phyloP scores from a whole-genome alignment of 1,284 basidiomycete species.

The Malassezia caprae region DNA sequence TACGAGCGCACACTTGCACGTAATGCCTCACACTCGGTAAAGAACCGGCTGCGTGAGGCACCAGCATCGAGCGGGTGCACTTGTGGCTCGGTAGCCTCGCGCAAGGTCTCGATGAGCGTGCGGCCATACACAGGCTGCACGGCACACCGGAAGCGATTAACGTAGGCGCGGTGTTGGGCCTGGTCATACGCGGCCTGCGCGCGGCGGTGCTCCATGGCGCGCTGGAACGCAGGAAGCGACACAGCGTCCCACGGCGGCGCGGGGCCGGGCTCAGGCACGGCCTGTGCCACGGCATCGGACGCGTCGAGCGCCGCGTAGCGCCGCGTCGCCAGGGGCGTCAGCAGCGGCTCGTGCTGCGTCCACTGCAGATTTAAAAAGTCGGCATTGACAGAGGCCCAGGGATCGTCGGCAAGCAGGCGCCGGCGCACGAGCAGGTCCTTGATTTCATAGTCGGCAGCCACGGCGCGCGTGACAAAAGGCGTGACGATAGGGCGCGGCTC shows the following conservation, averaged over 20 bases:
- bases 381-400: constrained; percentile 55
- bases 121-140: constrained; percentile 57
- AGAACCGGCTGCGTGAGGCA: constrained; percentile 42
- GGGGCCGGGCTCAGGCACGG: constrained; percentile 56
- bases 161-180: constrained; percentile 62
- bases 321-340: constrained; percentile 54
- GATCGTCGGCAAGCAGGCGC: constrained; percentile 55
- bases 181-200: constrained; percentile 56
- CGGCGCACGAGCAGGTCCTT: constrained; percentile 74
- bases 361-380: constrained; percentile 61
- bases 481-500: constrained; percentile 88
- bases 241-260: constrained; percentile 56
- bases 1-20: constrained; percentile 55
- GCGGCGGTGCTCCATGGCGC: constrained; percentile 56
- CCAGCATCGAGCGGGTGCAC: constrained; percentile 53
- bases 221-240: constrained; percentile 64
- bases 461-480: constrained; percentile 70
- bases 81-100: constrained; percentile 48
- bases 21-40: constrained; percentile 56
- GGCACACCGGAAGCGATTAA: constrained; percentile 68
- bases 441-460: constrained; percentile 74
- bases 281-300: constrained; percentile 58
- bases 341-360: constrained; percentile 51
- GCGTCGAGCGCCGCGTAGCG: constrained; percentile 62
- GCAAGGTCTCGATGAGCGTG: constrained; percentile 21